Conservation (phyloP, 306 rosid genomes). For the Dryas alaskensis region DNA sequence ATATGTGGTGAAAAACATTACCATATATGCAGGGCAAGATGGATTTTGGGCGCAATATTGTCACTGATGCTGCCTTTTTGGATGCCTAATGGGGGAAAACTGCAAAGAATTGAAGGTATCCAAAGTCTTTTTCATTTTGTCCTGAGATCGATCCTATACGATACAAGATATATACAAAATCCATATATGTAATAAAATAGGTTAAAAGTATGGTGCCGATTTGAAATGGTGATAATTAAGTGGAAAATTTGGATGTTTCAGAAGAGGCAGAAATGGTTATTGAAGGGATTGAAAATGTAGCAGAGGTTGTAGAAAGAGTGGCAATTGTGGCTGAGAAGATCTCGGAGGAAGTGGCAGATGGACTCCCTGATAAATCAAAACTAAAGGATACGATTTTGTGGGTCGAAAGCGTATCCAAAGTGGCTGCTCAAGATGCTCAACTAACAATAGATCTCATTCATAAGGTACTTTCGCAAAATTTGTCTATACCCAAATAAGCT, state of each 20-base stretch:
- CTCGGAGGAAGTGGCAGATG: conserved; percentile 44
- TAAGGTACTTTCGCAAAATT: conserved; percentile 36
- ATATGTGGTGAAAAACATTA: too few species aligned
- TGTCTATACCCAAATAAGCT: too few species aligned
- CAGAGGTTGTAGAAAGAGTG: conserved; percentile 47
- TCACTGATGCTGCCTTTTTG: background rate
- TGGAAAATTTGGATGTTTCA: conserved; percentile 15
- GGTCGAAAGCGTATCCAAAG: conserved; percentile 44
- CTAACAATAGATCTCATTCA: conserved; percentile 42
- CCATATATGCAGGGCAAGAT: too few species aligned
- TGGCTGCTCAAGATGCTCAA: conserved; percentile 52
- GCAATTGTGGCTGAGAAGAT: conserved; percentile 42
- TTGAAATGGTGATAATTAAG: too few species aligned
- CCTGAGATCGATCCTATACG: too few species aligned
- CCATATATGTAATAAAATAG: background rate
- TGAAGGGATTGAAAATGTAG: conserved; percentile 47
- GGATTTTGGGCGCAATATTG: too few species aligned
- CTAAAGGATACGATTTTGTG: conserved; percentile 40
- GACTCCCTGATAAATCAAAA: conserved; percentile 40
- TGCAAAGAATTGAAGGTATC: too few species aligned
- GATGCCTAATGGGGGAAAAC: too few species aligned
- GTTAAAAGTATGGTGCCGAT: too few species aligned
- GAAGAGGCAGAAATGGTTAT: conserved; percentile 46
- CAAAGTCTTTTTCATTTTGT: too few species aligned
- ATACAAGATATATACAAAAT: background rate